Evolutionary conservation across 495 filamentous ascomycete genomes (phyloP).

Genomic region (Aspergillus incahuasiensis): DNA sequence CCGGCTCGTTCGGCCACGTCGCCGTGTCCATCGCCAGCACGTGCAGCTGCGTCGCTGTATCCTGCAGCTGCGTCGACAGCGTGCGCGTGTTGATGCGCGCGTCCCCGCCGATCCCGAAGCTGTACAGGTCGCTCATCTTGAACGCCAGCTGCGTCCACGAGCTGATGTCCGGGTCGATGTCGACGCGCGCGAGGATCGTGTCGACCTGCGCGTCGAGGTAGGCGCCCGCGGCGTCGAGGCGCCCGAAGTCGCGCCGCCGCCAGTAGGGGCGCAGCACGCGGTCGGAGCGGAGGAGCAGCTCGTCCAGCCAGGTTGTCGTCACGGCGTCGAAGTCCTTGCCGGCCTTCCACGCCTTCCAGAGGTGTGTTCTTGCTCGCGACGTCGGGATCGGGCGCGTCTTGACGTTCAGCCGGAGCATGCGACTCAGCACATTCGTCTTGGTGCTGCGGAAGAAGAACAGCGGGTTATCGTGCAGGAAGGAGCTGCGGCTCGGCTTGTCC

Average conservation of each 20-base stretch:
- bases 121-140: conserved; percentile 56
- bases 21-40: conserved; percentile 59
- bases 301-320: conserved; percentile 57
- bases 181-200: conserved; percentile 54
- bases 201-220: conserved; percentile 53
- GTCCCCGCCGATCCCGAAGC: conserved; percentile 57
- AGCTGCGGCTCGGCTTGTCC: conserved; percentile 49
- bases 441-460: conserved; percentile 47
- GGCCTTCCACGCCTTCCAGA: conserved; percentile 61
- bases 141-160: conserved; percentile 55
- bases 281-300: conserved; percentile 52
- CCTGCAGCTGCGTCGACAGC: conserved; percentile 16
- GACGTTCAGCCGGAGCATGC: conserved; percentile 41
- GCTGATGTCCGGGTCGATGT: conserved; percentile 53
- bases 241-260: conserved; percentile 49
- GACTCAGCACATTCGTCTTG: conserved; percentile 37
- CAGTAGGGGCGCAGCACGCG: conserved; percentile 53
- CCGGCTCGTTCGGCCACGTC: conserved; percentile 61
- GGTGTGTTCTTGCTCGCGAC: conserved; percentile 50
- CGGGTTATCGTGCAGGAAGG: conserved; percentile 53
- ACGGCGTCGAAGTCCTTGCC: conserved; percentile 54
- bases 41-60: conserved; percentile 51
- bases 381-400: conserved; percentile 50
- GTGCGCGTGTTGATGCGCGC: conserved; percentile 35
- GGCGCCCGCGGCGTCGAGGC: conserved; percentile 43